Percentiles rank a stretch among this genome's conserved stretches.
These are phyloP conservation scores for Plasmodium blacklocki DNA, from an alignment of 169 alveolate species.

Conservation along the genomic window DNA sequence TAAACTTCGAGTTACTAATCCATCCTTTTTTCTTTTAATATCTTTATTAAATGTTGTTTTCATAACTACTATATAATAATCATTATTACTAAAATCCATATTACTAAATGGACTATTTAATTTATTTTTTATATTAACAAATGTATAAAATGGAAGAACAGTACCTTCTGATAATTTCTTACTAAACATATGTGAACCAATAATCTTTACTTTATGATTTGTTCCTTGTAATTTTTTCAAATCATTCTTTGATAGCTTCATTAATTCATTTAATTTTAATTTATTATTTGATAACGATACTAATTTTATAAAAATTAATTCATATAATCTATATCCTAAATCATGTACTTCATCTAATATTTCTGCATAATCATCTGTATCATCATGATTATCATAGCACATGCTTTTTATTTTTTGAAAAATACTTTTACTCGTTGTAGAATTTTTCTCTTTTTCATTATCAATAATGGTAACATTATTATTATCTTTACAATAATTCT, in stretches of 20 bases:
- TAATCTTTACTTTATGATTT: slow-evolving; percentile 3
- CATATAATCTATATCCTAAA: slow-evolving; percentile 17
- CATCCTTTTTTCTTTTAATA: slow-evolving; percentile 33
- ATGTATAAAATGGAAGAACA: slow-evolving; percentile 35
- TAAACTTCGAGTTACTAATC: slow-evolving; percentile 22
- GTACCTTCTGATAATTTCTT: slow-evolving; percentile 10
- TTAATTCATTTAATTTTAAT: slow-evolving; percentile 5
- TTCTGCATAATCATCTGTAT: slow-evolving; percentile 1
- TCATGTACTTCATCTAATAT: slow-evolving; percentile 25
- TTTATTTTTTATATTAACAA: slow-evolving; percentile 20
- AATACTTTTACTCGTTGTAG: too few relatives aligned
- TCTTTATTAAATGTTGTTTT: slow-evolving; percentile 29
- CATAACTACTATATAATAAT: not conserved
- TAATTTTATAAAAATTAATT: slow-evolving; percentile 54
- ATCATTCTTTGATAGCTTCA: not conserved
- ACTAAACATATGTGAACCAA: slow-evolving; percentile 23
- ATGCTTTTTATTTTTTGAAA: too few relatives aligned
- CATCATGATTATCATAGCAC: not conserved
- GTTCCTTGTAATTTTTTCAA: slow-evolving; percentile 9
- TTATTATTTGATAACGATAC: slow-evolving; percentile 39
- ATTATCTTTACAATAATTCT: not conserved
- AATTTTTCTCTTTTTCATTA: not conserved
- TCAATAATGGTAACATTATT: not conserved
- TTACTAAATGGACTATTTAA: slow-evolving; percentile 15
- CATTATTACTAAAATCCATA: slow-evolving; percentile 7